Conservation (phyloP, 2,329 filamentous ascomycete genomes). For the Neoarthrinium moseri region DNA sequence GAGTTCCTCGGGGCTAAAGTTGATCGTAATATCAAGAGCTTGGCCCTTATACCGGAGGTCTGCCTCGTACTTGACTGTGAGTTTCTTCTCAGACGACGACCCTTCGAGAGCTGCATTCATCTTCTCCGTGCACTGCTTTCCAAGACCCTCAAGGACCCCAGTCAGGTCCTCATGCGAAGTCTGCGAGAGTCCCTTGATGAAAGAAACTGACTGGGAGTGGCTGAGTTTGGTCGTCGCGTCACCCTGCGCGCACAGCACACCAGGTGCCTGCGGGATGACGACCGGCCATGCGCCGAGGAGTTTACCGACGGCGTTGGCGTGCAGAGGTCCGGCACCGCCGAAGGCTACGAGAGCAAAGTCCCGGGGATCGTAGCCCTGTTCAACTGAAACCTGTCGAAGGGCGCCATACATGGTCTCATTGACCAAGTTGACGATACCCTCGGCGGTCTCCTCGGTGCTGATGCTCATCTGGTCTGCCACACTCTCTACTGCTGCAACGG, state of each 20-base stretch:
- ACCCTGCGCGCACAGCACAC: constrained; percentile 47
- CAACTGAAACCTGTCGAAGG: constrained; percentile 47
- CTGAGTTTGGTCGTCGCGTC: constrained; percentile 49
- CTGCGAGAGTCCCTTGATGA: constrained; percentile 38
- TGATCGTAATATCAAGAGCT: constrained; percentile 34
- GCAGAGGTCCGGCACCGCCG: constrained; percentile 49
- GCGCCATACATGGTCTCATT: constrained; percentile 53
- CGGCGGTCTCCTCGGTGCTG: constrained; percentile 37
- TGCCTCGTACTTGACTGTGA: constrained; percentile 36
- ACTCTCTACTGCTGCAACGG: constrained; percentile 36
- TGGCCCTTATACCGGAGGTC: constrained; percentile 49
- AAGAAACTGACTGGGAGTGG: constrained; percentile 43
- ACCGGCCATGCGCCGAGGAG: constrained; percentile 49
- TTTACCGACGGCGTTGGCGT: constrained; percentile 48
- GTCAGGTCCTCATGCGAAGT: constrained; percentile 32
- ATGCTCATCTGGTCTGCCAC: constrained; percentile 46
- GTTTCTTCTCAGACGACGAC: constrained; percentile 21
- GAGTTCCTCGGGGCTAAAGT: constrained; percentile 33
- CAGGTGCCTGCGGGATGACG: constrained; percentile 50
- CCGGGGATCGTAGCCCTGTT: constrained; percentile 49
- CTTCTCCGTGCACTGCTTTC: constrained; percentile 32
- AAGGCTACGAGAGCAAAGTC: constrained; percentile 51
- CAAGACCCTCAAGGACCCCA: constrained; percentile 31
- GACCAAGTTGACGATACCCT: constrained; percentile 46
- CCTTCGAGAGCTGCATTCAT: constrained; percentile 35